Evolutionary conservation across 2,329 filamentous ascomycete species (phyloP), one percentile per base, ranked within the genome.

Genomic region (Colletotrichum phormii): DNA sequence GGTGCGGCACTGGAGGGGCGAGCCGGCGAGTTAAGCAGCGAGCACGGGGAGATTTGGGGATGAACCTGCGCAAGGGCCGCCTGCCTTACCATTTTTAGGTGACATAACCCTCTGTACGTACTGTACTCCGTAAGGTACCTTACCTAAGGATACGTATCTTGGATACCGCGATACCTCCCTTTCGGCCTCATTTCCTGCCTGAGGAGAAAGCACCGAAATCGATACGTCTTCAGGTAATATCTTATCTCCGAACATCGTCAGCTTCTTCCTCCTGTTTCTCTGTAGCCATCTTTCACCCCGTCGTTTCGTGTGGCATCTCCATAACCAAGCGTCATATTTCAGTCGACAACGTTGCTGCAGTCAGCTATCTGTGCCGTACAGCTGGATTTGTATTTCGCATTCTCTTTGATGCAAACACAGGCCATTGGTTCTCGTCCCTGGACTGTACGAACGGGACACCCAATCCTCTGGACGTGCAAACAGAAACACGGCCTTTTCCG

Each of bases 11-110:
- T 49, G 18, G 42, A n/a, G 42, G 42, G 42, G 42, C 7, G 9
- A 49, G 42, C 42, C 8, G 42, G 42, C 42, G 42, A 49, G 18
- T 49, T 49, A 9, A 49, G 15, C 42, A 49, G 42, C 3, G 18
- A 49, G 42, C 42, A 11, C 42, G 18, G 42, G 42, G 6, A 46
- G 11, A 15, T 22, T 12, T 26, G 37, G 24, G 53, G 22, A 42
- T 46, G 61, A 66, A 65, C 61, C 67, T 33, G 35, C 49, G 59
- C 66, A 70, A 29, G 67, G 62, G 55, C 67, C 61, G 13, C 37
- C 13, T n/a, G 18, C 46, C 22, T 18, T 35, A 46, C 4, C 29
- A 31, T 22, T 18, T 22, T 22, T 22, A 49, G 33, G 33, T 35
- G 42, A 7, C 42, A n/a, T 8, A 22, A 2, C 18, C n/a, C 42